These are phyloP conservation scores for Gamarada debralockiae DNA, from an alignment of 495 filamentous ascomycete species.

Conservation along the genomic window DNA sequence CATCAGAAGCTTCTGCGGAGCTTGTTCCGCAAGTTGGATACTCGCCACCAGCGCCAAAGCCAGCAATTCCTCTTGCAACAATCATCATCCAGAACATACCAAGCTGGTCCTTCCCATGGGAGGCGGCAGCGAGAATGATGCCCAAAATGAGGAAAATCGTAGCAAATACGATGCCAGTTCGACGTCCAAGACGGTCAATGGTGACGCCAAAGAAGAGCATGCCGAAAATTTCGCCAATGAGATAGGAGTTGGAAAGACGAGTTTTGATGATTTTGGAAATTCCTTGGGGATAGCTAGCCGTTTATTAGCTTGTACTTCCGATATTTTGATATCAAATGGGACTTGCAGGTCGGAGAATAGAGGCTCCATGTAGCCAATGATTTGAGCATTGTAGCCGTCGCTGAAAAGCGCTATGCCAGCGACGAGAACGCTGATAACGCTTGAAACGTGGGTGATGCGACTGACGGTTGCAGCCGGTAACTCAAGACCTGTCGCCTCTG, in stretches of 20 bases:
- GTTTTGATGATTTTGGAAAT: constrained; percentile 29
- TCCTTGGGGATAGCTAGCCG: constrained; percentile 4
- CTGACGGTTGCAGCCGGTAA: constrained; percentile 1
- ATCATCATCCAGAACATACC: constrained; percentile 55
- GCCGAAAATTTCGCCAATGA: constrained; percentile 45
- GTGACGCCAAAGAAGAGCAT: constrained; percentile 45
- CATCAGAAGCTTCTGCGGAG: constrained; percentile 42
- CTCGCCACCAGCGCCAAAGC: constrained; percentile 44
- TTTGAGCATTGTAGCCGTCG: constrained; percentile 42
- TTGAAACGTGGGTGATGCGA: constrained; percentile 26
- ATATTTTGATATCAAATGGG: no score
- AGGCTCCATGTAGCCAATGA: constrained; percentile 40
- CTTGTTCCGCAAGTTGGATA: constrained; percentile 37
- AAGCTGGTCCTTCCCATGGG: constrained; percentile 38
- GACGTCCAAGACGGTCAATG: constrained; percentile 48
- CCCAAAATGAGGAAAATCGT: constrained; percentile 49
- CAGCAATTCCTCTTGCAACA: constrained; percentile 43
- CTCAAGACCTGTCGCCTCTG: constrained; percentile 1
- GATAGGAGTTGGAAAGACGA: constrained; percentile 46
- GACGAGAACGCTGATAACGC: constrained; percentile 32
- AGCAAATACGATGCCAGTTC: constrained; percentile 42
- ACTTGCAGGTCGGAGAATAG: constrained; percentile 33
- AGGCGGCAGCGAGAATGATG: constrained; percentile 43
- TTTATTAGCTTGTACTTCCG: not conserved
- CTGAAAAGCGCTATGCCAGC: constrained; percentile 36